Evolutionary conservation across 2,329 filamentous ascomycete genomes (phyloP), one percentile per base, ranked within the genome.

Genomic region (Leptosphaerulina australis): DNA sequence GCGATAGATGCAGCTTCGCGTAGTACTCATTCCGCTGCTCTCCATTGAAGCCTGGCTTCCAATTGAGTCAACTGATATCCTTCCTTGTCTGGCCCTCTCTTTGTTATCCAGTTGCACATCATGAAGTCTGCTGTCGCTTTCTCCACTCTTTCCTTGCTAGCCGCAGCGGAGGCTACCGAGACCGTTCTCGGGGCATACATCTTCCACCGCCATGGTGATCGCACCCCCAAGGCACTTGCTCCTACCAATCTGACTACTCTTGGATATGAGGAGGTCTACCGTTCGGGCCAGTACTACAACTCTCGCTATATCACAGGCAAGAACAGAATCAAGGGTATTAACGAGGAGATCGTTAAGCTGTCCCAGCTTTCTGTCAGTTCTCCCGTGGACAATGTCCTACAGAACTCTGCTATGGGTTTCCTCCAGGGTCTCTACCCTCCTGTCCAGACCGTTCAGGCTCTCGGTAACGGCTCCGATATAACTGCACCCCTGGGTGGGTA

Each of bases 161-260:
- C 63, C 30, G 60, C 62, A 24, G 56, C 60, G 30, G 60, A 67
- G 20, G 68, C 69, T 21, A 70, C 68, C 48, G 89, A 95, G 76
- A 88, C 86, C 0, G 79, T 94, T 21, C 80, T 96, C 12, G 91
- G 91, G 43, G 85, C 87, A 35, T 94, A 92, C 73, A 85, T 96
- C 74, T 96, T 95, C 79, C 85, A 90, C 62, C 88, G 92, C 35
- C 92, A 97, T 76, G 92, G 92, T 50, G 92, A 97, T 73, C 85
- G 92, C 47, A 93, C 91, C 0, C 77, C 90, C 56, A 96, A 96
- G 77, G 79, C 83, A 14, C 84, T 84, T 56, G 79, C 85, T 35
- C 88, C 88, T 10, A 84, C 89, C 21, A 81, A 82, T 59, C 76
- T 97, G 69, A 96, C 92, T 10, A 81, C 87, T 52, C 81, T 96